A percentile compares a stretch with the other conserved stretches of the same genome.
These are phyloP conservation scores for Xylariaceae sp. DNA, from an alignment of 2,329 filamentous ascomycete genomes.

Conservation along the genomic window DNA sequence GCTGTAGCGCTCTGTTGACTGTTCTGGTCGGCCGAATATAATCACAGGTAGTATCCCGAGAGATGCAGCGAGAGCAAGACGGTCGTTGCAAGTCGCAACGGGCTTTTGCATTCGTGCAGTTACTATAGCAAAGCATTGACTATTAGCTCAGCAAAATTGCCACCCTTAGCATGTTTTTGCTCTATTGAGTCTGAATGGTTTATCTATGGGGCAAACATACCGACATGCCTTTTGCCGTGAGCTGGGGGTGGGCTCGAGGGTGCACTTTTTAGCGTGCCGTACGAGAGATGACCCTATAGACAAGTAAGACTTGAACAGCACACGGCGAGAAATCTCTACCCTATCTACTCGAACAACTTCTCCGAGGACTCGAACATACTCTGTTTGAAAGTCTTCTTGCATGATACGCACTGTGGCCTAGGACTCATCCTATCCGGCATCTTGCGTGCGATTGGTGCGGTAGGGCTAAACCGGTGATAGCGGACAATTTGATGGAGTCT, in stretches of 20 bases:
- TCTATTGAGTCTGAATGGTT: too few species aligned
- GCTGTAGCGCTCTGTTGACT: background rate
- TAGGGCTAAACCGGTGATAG: too few species aligned
- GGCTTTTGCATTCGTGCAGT: constrained; percentile 26
- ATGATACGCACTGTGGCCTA: constrained; percentile 15
- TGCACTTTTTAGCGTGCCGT: constrained; percentile 22
- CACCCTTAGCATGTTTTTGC: background rate
- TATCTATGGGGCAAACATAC: constrained; percentile 5
- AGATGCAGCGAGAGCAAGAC: constrained; percentile 22
- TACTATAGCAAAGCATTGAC: constrained; percentile 1
- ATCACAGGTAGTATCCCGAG: constrained; percentile 16
- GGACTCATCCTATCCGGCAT: constrained; percentile 9
- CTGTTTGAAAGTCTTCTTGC: constrained; percentile 22
- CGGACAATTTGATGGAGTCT: too few species aligned
- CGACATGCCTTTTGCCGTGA: constrained; percentile 26
- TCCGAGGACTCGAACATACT: constrained; percentile 11
- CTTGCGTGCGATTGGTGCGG: constrained; percentile 1
- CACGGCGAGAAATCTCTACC: background rate
- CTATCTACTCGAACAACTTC: background rate
- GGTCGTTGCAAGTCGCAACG: constrained; percentile 26
- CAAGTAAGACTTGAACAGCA: too few species aligned
- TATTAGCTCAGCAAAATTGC: background rate
- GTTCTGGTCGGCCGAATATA: constrained; percentile 15
- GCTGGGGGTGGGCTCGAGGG: constrained; percentile 17
- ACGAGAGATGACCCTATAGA: constrained; percentile 21